These are phyloP conservation scores for Trichoderma asperellum DNA, from an alignment of 2,329 filamentous ascomycete genomes.

Conservation along the genomic window DNA sequence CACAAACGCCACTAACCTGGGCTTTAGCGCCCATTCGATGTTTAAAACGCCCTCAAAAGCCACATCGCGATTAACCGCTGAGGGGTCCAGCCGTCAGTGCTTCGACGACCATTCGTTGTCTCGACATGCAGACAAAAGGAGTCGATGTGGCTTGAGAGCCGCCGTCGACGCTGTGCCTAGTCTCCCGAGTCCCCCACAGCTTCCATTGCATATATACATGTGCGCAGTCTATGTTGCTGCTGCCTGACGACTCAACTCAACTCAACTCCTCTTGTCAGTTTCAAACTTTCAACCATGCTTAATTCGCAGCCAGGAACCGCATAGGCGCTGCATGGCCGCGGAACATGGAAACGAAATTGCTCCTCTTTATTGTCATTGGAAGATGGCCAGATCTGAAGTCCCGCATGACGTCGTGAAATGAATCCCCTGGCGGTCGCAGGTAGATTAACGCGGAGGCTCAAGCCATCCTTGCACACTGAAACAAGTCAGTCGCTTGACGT, in stretches of 20 bases:
- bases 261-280: background rate
- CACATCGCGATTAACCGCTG: conserved; percentile 5
- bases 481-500: background rate
- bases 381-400: background rate
- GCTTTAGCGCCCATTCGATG: conserved; percentile 10
- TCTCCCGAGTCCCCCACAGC: background rate
- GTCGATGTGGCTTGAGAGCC: background rate
- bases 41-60: conserved; percentile 7
- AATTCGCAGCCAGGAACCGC: background rate
- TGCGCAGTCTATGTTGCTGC: background rate
- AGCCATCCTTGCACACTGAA: background rate
- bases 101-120: background rate
- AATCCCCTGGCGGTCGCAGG: background rate
- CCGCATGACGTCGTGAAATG: background rate
- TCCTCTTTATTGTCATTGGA: background rate
- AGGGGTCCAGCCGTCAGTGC: background rate
- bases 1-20: conserved; percentile 4
- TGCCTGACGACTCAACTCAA: background rate
- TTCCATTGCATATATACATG: background rate
- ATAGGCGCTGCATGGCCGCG: background rate
- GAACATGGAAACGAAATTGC: background rate
- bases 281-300: background rate
- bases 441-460: background rate
- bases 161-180: background rate
- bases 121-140: background rate